Evolutionary conservation across 345 rosid species (phyloP).

Genomic region (Hypericum perforatum): DNA sequence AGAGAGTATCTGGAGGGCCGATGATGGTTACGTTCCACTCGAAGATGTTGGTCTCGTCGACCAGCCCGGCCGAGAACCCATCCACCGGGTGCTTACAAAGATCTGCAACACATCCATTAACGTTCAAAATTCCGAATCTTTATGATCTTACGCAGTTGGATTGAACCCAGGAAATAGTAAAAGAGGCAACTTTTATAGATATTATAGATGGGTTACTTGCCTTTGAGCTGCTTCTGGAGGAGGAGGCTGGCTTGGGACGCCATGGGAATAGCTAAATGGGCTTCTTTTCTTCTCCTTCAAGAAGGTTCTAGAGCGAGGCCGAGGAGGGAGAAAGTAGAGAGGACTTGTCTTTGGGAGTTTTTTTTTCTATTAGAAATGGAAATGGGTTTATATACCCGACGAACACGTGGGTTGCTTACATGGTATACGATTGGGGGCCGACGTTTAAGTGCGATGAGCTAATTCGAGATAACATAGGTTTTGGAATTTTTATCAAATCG

Average conservation of each 20-base stretch:
- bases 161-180: slow-evolving; percentile 1
- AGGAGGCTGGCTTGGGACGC: slow-evolving; percentile 90
- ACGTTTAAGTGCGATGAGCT: too few species aligned
- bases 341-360: too few species aligned
- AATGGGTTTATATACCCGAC: too few species aligned
- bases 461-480: too few species aligned
- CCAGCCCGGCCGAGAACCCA: slow-evolving; percentile 97
- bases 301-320: neutral
- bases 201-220: slow-evolving; percentile 15
- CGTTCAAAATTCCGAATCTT: slow-evolving; percentile 15
- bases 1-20: slow-evolving; percentile 95
- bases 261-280: slow-evolving; percentile 10
- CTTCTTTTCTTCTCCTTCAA: neutral
- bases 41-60: slow-evolving; percentile 81
- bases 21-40: slow-evolving; percentile 94
- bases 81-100: slow-evolving; percentile 93
- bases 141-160: slow-evolving; percentile 11
- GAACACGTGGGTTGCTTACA: too few species aligned
- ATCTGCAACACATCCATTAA: slow-evolving; percentile 42
- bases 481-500: too few species aligned
- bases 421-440: too few species aligned
- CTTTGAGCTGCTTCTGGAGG: slow-evolving; percentile 90
- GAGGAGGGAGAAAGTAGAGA: slow-evolving; percentile 1
- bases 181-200: neutral
- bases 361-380: too few species aligned